Percentiles rank a stretch among this genome's conserved stretches.
These are phyloP conservation scores for Vicia villosa DNA, from an alignment of 306 rosid genomes.

Conservation along the genomic window DNA sequence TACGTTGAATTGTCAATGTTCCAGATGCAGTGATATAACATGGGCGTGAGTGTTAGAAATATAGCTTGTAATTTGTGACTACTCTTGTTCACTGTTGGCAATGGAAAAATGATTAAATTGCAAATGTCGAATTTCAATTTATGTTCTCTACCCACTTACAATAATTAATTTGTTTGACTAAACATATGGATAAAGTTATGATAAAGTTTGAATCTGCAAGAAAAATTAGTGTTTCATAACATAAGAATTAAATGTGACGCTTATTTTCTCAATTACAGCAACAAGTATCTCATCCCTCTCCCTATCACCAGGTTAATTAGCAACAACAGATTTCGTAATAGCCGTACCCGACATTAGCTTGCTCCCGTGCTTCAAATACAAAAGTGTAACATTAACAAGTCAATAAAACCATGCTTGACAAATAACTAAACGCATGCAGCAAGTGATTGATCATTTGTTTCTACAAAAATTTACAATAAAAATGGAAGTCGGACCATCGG, in stretches of 20 bases:
- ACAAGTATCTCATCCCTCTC: conserved; percentile 95
- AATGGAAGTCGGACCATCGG: conserved; percentile 78
- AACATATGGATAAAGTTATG: too few species aligned
- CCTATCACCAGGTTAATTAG: conserved; percentile 87
- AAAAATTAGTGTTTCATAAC: too few species aligned
- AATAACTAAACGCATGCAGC: conserved; percentile 10
- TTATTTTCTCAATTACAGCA: conserved; percentile 90
- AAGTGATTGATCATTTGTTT: conserved; percentile 12
- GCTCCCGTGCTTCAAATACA: conserved; percentile 66
- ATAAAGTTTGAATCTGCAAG: too few species aligned
- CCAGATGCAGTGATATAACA: too few species aligned
- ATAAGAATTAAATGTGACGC: conserved; percentile 91
- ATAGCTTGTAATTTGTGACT: too few species aligned
- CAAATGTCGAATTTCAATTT: too few species aligned
- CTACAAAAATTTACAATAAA: conserved; percentile 62
- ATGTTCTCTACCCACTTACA: too few species aligned
- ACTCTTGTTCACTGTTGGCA: too few species aligned
- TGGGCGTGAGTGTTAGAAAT: too few species aligned
- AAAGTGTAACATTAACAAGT: conserved; percentile 27
- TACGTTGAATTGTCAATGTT: too few species aligned
- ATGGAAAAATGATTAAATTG: too few species aligned
- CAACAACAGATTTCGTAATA: conserved; percentile 83
- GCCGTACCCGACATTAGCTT: conserved; percentile 93
- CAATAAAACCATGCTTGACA: conserved; percentile 35
- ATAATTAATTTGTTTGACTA: too few species aligned